Base-by-base conservation (phyloP, 2,329 filamentous ascomycete species). In the Aspergillus quadrilineatus region DNA sequence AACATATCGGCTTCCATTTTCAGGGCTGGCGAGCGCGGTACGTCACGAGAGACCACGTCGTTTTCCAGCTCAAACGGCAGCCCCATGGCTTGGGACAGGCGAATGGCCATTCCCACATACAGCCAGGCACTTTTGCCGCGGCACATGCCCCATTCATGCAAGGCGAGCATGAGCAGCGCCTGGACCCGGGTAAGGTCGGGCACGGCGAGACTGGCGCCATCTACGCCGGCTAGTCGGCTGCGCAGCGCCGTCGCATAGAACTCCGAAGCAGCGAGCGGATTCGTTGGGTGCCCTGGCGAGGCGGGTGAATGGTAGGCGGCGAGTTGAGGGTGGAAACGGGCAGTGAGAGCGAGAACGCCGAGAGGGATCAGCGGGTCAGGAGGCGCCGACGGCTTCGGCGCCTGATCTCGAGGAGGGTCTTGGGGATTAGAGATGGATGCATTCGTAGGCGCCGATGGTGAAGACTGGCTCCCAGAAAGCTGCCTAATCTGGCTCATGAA, bases 141-240 rank as follows among this genome's bases (percentile, higher is more conserved):
- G 56, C 77, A 79, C 73, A 80, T 82, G 30, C 80, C 79, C 81
- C 82, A 85, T 61, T 84, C 82, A 60, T 84, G 81, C 48, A 83
- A 70, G 3, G 78, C 79, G 4, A 85, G 72, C 81, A 85, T 83
- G 30, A 85, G 68, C 22, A 80, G 70, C 4, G 81, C 79, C 63
- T 85, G 82, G 0, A 78, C 77, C 15, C 77, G 77, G 41, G 80
- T 75, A n/a, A 84, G 69, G 43, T 79, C 78, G 3, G 78, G 72
- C 1, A 69, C 61, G 3, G 73, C 73, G 14, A 78, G 61, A 54
- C 69, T 70, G 36, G 74, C 73, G 42, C 77, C 77, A 58, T 75
- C 75, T 3, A 71, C 64, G 9, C 72, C 74, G 53, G 76, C 73
- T 60, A 83, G 72, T 48, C 75, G 74, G 56, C 73, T 75, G 58